Conservation (phyloP, 495 filamentous ascomycete genomes). For the Penicillium riverlandense region DNA sequence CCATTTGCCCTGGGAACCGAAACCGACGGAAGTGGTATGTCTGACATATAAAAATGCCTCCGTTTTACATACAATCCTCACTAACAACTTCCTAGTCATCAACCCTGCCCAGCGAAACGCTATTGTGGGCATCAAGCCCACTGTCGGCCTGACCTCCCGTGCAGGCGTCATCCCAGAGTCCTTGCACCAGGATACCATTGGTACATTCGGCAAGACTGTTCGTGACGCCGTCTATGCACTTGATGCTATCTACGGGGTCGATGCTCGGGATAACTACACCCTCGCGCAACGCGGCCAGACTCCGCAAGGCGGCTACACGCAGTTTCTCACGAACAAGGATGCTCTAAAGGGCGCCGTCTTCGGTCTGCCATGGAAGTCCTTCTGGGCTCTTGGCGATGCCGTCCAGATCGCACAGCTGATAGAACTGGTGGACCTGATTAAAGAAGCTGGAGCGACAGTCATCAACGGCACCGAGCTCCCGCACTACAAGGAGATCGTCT, state of each 20-base stretch:
- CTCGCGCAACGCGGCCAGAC: constrained; percentile 45
- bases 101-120: constrained; percentile 58
- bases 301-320: constrained; percentile 46
- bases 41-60: neutral
- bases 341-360: constrained; percentile 56
- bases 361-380: constrained; percentile 62
- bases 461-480: constrained; percentile 66
- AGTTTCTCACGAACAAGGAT: constrained; percentile 44
- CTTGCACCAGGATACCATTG: constrained; percentile 59
- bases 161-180: constrained; percentile 59
- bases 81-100: constrained; percentile 41
- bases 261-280: constrained; percentile 53
- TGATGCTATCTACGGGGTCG: constrained; percentile 59
- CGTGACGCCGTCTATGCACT: constrained; percentile 59
- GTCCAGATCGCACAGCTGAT: constrained; percentile 47
- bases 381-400: constrained; percentile 53
- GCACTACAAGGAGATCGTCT: constrained; percentile 51
- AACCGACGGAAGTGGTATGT: constrained; percentile 59
- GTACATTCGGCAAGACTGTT: constrained; percentile 58
- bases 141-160: constrained; percentile 58
- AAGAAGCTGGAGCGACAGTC: constrained; percentile 56
- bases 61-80: neutral
- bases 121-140: constrained; percentile 61
- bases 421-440: constrained; percentile 46
- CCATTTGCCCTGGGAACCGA: constrained; percentile 64